Conservation (phyloP, 179 eudicot genomes). For the Corrigiola litoralis region DNA sequence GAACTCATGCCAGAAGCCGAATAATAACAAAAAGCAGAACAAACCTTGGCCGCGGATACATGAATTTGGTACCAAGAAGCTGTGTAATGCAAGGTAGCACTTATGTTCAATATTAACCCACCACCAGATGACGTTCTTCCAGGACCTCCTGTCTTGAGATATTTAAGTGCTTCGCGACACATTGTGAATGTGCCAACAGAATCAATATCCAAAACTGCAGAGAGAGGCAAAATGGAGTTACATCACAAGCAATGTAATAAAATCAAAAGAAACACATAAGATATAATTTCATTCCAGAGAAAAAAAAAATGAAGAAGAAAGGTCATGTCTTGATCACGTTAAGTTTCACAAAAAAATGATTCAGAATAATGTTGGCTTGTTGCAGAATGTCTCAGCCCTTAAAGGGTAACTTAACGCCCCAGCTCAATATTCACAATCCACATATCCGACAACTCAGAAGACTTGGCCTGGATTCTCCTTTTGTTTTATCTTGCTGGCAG, state of each 20-base stretch:
- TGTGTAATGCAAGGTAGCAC: slow-evolving; percentile 97
- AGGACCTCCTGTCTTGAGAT: slow-evolving; percentile 75
- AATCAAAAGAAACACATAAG: too few species aligned
- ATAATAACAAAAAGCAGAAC: slow-evolving; percentile 5
- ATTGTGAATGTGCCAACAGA: slow-evolving; percentile 96
- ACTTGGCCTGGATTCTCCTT: too few species aligned
- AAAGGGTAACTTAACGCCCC: too few species aligned
- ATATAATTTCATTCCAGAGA: too few species aligned
- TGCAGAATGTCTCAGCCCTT: neutral
- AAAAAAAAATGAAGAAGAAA: too few species aligned
- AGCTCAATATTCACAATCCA: too few species aligned
- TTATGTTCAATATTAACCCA: slow-evolving; percentile 77
- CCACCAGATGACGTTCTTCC: slow-evolving; percentile 69
- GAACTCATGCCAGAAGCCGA: neutral
- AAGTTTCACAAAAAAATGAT: neutral
- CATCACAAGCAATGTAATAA: too few species aligned
- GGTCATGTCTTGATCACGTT: too few species aligned
- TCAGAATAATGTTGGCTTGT: neutral
- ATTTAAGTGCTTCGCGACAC: slow-evolving; percentile 82
- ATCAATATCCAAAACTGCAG: slow-evolving; percentile 87
- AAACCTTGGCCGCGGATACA: slow-evolving; percentile 97
- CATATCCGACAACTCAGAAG: too few species aligned
- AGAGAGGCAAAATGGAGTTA: too few species aligned
- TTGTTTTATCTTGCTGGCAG: too few species aligned
- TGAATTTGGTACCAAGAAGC: slow-evolving; percentile 98